A percentile compares a stretch with the other conserved stretches of the same genome.
Conservation (phyloP, 768 basidiomycete species). For the Vishniacozyma victoriae region DNA sequence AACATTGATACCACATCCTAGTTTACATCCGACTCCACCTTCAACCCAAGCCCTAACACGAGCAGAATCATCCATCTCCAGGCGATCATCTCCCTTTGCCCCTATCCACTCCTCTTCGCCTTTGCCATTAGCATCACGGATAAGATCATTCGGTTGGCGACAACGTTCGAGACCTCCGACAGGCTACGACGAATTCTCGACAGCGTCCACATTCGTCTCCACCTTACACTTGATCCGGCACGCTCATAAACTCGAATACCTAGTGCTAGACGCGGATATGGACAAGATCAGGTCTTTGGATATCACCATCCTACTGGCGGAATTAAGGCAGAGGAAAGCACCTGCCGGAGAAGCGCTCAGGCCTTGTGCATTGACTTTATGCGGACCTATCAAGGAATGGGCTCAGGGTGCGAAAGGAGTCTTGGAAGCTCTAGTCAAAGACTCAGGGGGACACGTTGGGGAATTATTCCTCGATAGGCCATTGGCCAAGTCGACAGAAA, state of each 20-base stretch:
- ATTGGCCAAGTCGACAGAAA: conserved; percentile 22
- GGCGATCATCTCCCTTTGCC: neutral
- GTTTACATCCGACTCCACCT: conserved; percentile 23
- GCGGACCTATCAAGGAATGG: conserved; percentile 42
- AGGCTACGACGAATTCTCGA: conserved; percentile 27
- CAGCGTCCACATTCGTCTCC: conserved; percentile 38
- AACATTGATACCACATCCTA: conserved; percentile 31
- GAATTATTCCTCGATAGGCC: conserved; percentile 44
- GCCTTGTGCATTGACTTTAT: conserved; percentile 34
- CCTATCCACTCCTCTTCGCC: neutral
- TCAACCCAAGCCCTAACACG: conserved; percentile 11
- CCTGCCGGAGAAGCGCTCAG: conserved; percentile 25
- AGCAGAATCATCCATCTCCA: conserved; percentile 12
- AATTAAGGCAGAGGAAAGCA: conserved; percentile 20
- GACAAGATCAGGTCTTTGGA: conserved; percentile 31
- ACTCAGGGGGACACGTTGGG: conserved; percentile 22
- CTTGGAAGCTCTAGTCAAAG: neutral
- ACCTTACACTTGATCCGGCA: conserved; percentile 36
- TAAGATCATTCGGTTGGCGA: conserved; percentile 42
- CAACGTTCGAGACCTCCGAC: conserved; percentile 37
- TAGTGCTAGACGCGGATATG: conserved; percentile 43
- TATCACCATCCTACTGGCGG: conserved; percentile 20
- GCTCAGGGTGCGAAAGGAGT: neutral
- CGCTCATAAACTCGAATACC: conserved; percentile 28
- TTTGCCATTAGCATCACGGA: conserved; percentile 19